These are phyloP conservation scores for Wickerhamiella domercqiae DNA, from an alignment of 805 yeast species.

Conservation along the genomic window DNA sequence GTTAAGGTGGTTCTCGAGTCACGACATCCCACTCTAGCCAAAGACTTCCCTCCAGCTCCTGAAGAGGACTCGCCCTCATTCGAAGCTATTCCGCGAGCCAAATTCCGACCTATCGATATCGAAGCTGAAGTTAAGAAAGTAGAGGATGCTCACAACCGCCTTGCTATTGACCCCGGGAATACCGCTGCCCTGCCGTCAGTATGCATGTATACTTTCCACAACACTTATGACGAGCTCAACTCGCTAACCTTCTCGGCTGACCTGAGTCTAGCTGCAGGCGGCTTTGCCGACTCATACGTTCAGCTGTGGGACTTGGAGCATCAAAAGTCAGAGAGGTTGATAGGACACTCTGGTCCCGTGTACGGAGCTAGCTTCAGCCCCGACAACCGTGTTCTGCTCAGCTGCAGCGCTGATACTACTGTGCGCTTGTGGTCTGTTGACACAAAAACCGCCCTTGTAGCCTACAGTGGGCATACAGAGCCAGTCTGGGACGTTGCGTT, in stretches of 20 bases:
- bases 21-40: conserved; percentile 51
- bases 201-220: conserved; percentile 96
- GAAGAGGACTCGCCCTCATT: conserved; percentile 44
- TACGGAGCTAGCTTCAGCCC: conserved; percentile 85
- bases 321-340: conserved; percentile 29
- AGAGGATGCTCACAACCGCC: conserved; percentile 65
- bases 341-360: conserved; percentile 92
- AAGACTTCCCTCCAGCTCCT: conserved; percentile 44
- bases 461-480: conserved; percentile 91
- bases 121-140: conserved; percentile 64
- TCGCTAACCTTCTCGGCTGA: conserved; percentile 77
- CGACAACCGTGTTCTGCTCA: conserved; percentile 63
- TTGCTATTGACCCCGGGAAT: conserved; percentile 35
- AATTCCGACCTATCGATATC: conserved; percentile 63
- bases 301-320: conserved; percentile 72
- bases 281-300: conserved; percentile 82
- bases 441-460: conserved; percentile 72
- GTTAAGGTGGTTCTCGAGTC: conserved; percentile 68
- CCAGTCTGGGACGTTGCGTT: conserved; percentile 97
- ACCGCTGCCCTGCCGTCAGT: conserved; percentile 86
- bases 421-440: conserved; percentile 90
- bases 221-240: conserved; percentile 80
- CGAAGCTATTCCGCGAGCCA: conserved; percentile 73
- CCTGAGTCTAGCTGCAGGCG: conserved; percentile 77
- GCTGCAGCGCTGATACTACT: conserved; percentile 83